Evolutionary conservation across 2,329 filamentous ascomycete genomes (phyloP).

Genomic region (Grosmannia huntii): DNA sequence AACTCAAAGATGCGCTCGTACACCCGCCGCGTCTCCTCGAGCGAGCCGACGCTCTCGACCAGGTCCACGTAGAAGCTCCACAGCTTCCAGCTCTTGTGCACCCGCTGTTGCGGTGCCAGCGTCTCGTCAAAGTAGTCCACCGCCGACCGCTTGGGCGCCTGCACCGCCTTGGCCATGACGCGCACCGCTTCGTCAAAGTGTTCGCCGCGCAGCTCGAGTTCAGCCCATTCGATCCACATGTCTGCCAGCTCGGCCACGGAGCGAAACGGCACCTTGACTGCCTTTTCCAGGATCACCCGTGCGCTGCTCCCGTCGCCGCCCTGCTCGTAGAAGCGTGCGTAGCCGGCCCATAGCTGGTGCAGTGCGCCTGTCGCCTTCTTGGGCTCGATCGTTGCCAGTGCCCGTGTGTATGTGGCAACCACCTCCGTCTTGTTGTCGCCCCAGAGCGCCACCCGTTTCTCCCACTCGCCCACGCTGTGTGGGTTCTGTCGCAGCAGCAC

Average conservation of each 20-base stretch:
- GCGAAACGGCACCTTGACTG: conserved; percentile 94
- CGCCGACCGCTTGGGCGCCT: conserved; percentile 91
- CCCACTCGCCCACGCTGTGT: conserved; percentile 92
- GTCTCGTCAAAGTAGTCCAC: conserved; percentile 99
- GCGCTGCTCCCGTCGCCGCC: conserved; percentile 76
- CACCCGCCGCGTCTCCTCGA: conserved; percentile 86
- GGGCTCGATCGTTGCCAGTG: conserved; percentile 82
- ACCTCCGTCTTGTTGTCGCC: conserved; percentile 84
- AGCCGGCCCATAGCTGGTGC: conserved; percentile 90
- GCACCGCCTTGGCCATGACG: conserved; percentile 94
- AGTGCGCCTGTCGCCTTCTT: conserved; percentile 92
- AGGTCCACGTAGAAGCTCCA: conserved; percentile 99
- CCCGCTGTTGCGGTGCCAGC: conserved; percentile 82
- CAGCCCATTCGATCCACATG: conserved; percentile 98
- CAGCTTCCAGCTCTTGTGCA: conserved; percentile 98
- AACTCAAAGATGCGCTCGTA: conserved; percentile 98
- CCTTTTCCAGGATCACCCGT: conserved; percentile 91
- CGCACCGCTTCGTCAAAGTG: conserved; percentile 90
- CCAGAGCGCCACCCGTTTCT: conserved; percentile 93
- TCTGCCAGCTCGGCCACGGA: conserved; percentile 94
- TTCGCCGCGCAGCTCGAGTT: conserved; percentile 91
- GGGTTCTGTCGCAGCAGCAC: conserved; percentile 91
- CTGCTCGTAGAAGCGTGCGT: conserved; percentile 91
- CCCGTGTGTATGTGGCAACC: conserved; percentile 87
- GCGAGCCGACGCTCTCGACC: conserved; percentile 80